Conservation (phyloP, 345 rosid genomes). For the Excoecaria agallocha region DNA sequence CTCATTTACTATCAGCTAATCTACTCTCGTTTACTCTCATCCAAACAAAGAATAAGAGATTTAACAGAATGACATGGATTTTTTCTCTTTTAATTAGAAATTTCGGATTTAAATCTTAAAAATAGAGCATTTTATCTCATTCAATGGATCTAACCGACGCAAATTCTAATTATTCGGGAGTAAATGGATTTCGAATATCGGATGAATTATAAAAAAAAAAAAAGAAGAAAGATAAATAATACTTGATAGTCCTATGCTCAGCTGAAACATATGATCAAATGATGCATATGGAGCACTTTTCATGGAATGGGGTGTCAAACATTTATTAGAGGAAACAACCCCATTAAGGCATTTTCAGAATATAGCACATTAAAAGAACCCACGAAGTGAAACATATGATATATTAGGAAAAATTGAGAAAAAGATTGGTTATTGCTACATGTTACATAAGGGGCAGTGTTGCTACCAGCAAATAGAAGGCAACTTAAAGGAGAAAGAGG, state of each 20-base stretch:
- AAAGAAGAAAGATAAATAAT: too few relatives aligned
- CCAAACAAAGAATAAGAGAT: too few relatives aligned
- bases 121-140: too few relatives aligned
- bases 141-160: too few relatives aligned
- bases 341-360: slow-evolving; percentile 8
- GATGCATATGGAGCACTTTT: neutral
- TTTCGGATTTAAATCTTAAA: too few relatives aligned
- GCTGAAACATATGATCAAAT: neutral
- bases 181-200: too few relatives aligned
- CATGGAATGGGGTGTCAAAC: neutral
- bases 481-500: slow-evolving; percentile 63
- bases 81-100: too few relatives aligned
- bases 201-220: too few relatives aligned
- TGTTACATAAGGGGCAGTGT: slow-evolving; percentile 2
- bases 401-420: neutral
- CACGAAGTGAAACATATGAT: slow-evolving; percentile 4
- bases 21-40: too few relatives aligned
- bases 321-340: neutral
- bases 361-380: slow-evolving; percentile 2
- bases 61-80: too few relatives aligned
- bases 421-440: neutral
- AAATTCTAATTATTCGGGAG: too few relatives aligned
- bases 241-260: neutral
- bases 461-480: slow-evolving; percentile 78
- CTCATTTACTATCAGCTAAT: too few relatives aligned